phyloP scores from a whole-genome alignment of 441 rosid species.

The Adansonia rubrostipa region DNA sequence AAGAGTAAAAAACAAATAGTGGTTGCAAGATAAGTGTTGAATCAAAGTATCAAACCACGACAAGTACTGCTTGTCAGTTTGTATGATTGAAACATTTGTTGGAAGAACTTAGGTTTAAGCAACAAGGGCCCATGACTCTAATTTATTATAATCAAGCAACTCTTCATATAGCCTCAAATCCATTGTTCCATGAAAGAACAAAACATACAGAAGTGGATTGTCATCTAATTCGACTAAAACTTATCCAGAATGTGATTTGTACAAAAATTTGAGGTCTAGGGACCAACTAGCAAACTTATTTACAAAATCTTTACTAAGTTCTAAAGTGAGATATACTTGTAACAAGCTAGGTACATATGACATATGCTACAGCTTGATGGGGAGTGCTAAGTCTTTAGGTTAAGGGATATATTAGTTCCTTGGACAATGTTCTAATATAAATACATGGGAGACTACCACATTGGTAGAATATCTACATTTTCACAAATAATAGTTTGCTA shows the following conservation, averaged over 20 bases:
- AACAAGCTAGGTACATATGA: not conserved
- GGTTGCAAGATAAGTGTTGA: not conserved
- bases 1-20: not conserved
- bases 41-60: not conserved
- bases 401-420: not conserved
- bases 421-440: slow-evolving; percentile 2
- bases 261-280: not conserved
- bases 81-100: no score
- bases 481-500: not conserved
- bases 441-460: not conserved
- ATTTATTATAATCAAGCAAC: not conserved
- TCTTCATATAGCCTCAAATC: not conserved
- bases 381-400: not conserved
- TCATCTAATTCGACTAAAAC: not conserved
- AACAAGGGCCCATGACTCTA: not conserved
- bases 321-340: not conserved
- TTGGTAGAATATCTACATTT: slow-evolving; percentile 7
- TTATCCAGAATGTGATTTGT: not conserved
- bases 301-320: not conserved
- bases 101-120: not conserved
- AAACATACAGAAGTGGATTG: not conserved
- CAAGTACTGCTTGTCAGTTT: no score
- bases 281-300: not conserved
- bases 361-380: not conserved
- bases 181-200: not conserved